Base-by-base conservation (phyloP, 2,329 filamentous ascomycete genomes). In the Pseudopithomyces chartarum region DNA sequence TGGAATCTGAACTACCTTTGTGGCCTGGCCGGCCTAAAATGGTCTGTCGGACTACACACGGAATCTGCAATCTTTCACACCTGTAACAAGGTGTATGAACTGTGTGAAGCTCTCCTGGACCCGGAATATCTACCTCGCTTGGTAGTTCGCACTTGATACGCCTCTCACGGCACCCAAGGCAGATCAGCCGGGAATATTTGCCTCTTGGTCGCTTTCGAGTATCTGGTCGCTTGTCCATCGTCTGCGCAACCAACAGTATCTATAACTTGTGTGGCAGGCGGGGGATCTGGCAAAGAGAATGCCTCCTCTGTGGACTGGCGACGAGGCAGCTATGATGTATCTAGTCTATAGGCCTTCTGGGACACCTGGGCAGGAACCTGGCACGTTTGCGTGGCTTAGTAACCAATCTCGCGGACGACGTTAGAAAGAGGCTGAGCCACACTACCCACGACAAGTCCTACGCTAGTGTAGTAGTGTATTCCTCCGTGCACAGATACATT, bases 111-210 rank as follows among this genome's bases (percentile, higher is more conserved):
- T 63, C 55, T 48, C 60, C 60, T 49, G 47, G 54, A 45, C 55
- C 51, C 48, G 60, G 58, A 20, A 52, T 48, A 33, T 63, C 60
- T 43, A 59, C 58, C 15, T 59, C 51, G 50, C 43, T 60, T 36
- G 55, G 58, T 52, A 63, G 55, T 39, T 63, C 60, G 56, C 60
- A 63, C 26, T 58, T 55, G 57, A 61, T 63, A 52, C 60, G 58
- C 39, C 60, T 60, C 36, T 63, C 60, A 51, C 58, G 56, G 57
- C 60, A 63, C n/a, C 60, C 60, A 36, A 63, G 45, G 47, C 60
- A 63, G 50, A 63, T 63, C 46, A 63, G 55, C 33, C 60, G 58
- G 53, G 60, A 62, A 56, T 63, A 63, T 53, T 42, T 46, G 40
- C 51, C 58, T 56, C 57, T 62, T 44, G 57, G 50, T 47, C 60